Evolutionary conservation across 306 rosid species (phyloP).

Genomic region (Pyrus betulifolia): DNA sequence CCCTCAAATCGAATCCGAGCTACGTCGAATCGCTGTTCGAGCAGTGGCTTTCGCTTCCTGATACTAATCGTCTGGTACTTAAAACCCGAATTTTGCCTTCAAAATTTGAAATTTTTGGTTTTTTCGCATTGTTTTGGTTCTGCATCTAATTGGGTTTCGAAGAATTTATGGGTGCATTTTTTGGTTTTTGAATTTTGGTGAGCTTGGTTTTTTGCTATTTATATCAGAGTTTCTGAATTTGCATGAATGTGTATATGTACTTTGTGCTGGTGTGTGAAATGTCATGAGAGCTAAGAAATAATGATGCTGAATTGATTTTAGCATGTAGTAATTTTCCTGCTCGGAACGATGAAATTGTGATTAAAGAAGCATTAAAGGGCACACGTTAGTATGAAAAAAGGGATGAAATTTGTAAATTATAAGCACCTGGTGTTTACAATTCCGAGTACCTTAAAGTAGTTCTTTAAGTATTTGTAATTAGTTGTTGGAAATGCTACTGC

Average conservation of each 20-base stretch:
- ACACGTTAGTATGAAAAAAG: not conserved
- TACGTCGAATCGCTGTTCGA: slow-evolving; percentile 76
- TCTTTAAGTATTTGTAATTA: not conserved
- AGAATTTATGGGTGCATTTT: not conserved
- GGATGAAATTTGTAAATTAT: not conserved
- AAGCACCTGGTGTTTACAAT: not conserved
- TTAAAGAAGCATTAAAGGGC: not conserved
- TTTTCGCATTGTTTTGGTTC: not conserved
- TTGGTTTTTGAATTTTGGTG: not conserved
- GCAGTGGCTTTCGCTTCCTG: slow-evolving; percentile 94
- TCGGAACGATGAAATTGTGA: not conserved
- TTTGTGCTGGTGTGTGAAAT: not conserved
- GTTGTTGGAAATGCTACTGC: not conserved
- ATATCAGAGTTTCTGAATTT: not conserved
- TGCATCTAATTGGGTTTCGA: not conserved
- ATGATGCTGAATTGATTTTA: not conserved
- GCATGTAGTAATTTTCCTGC: not conserved
- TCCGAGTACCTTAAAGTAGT: not conserved
- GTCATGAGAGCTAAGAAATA: not conserved
- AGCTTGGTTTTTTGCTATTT: not conserved
- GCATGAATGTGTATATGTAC: not conserved
- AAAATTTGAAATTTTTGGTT: not conserved
- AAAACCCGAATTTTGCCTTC: not conserved
- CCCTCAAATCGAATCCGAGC: slow-evolving; percentile 65
- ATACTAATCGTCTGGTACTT: slow-evolving; percentile 77